phyloP scores from a whole-genome alignment of 371 early-diverging fungal genomes.

The Mucor indicus region DNA sequence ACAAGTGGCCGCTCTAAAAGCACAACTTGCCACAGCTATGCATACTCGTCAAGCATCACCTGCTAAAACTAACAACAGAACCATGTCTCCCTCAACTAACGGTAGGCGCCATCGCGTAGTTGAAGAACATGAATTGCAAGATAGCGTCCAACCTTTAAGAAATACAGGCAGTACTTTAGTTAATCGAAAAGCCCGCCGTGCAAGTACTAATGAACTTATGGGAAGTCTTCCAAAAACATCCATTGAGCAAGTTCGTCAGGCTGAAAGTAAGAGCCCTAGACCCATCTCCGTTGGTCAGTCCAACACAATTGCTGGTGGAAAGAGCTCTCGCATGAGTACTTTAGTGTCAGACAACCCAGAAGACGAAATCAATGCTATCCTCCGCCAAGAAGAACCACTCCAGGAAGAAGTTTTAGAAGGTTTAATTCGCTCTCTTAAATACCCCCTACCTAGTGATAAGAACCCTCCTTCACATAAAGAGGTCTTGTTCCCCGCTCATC shows the following conservation, averaged over 20 bases:
- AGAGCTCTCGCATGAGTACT: constrained; percentile 11
- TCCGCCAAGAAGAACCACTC: constrained; percentile 72
- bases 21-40: constrained; percentile 31
- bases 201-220: constrained; percentile 27
- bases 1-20: constrained; percentile 34
- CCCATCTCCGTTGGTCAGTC: constrained; percentile 44
- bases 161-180: constrained; percentile 11
- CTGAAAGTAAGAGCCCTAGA: constrained; percentile 32
- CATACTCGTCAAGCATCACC: constrained; percentile 25
- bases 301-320: constrained; percentile 26
- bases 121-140: background rate
- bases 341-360: constrained; percentile 30
- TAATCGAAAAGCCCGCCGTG: constrained; percentile 25
- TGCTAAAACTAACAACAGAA: constrained; percentile 5
- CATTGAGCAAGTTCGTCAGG: constrained; percentile 27
- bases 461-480: constrained; percentile 80
- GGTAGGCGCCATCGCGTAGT: constrained; percentile 2
- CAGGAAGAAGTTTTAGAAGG: constrained; percentile 87
- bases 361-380: constrained; percentile 48
- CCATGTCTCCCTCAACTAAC: constrained; percentile 17
- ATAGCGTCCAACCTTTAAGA: constrained; percentile 5
- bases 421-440: constrained; percentile 81
- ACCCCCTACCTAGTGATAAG: constrained; percentile 84
- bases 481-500: constrained; percentile 90
- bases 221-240: constrained; percentile 23